These are phyloP conservation scores for Podospora comata DNA, from an alignment of 495 filamentous ascomycete species.

Conservation along the genomic window DNA sequence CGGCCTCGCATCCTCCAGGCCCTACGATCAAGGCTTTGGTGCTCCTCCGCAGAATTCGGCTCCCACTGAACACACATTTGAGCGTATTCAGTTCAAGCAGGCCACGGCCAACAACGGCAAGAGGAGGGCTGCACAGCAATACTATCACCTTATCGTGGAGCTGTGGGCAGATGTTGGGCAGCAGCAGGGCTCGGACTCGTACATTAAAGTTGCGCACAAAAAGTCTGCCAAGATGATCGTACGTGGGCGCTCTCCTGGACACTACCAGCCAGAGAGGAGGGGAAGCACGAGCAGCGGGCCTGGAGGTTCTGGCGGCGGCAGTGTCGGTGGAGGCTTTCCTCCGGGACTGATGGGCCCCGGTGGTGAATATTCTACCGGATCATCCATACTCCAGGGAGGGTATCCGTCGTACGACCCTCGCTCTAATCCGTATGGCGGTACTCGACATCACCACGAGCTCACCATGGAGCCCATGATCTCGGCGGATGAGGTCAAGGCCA, in stretches of 20 bases:
- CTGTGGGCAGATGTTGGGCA: conserved; percentile 71
- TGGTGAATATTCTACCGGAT: conserved; percentile 36
- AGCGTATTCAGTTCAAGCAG: conserved; percentile 94
- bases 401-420: conserved; percentile 40
- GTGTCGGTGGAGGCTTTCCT: conserved; percentile 48
- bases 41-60: conserved; percentile 39
- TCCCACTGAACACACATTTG: conserved; percentile 67
- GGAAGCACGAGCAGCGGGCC: conserved; percentile 72
- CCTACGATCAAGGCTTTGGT: conserved; percentile 41
- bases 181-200: conserved; percentile 46
- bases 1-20: conserved; percentile 38
- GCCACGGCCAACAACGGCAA: conserved; percentile 97
- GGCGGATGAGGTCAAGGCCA: conserved; percentile 45
- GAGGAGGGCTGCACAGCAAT: conserved; percentile 85
- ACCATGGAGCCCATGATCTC: conserved; percentile 45
- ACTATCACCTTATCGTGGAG: conserved; percentile 89
- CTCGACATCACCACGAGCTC: conserved; percentile 43
- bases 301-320: conserved; percentile 54
- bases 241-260: conserved; percentile 85
- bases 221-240: conserved; percentile 89
- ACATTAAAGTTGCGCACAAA: conserved; percentile 73
- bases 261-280: conserved; percentile 82
- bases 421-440: conserved; percentile 36
- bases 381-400: conserved; percentile 33
- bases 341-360: conserved; percentile 36